phyloP scores from a whole-genome alignment of 164 flowering plant genomes.

The Protea cynaroides region DNA sequence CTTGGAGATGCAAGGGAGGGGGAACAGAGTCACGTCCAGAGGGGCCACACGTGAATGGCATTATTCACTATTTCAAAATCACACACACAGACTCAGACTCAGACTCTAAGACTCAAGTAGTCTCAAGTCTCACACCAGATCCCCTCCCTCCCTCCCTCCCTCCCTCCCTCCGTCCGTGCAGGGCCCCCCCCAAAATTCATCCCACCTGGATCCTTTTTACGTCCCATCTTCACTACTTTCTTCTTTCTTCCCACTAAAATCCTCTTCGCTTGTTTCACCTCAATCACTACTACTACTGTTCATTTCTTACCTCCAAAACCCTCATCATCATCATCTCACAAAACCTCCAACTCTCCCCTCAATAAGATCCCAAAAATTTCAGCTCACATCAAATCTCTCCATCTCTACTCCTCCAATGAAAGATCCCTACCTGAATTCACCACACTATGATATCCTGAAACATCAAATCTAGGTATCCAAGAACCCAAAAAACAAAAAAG shows the following conservation, averaged over 20 bases:
- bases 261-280: conserved; percentile 1
- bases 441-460: too few species aligned
- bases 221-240: conserved; percentile 3
- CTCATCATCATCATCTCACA: not conserved
- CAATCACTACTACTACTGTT: too few species aligned
- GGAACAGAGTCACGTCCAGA: conserved; percentile 4
- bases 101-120: too few species aligned
- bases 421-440: conserved; percentile 1
- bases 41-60: conserved; percentile 19
- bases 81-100: not conserved
- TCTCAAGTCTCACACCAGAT: too few species aligned
- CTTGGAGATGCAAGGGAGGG: not conserved
- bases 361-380: not conserved
- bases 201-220: not conserved
- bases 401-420: not conserved
- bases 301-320: conserved; percentile 1
- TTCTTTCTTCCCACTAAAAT: conserved; percentile 1
- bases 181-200: too few species aligned
- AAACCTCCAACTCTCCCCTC: not conserved
- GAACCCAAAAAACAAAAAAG: not conserved
- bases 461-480: not conserved
- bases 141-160: not conserved
- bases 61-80: not conserved
- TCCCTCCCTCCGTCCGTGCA: conserved; percentile 1
- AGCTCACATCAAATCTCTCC: not conserved